Evolutionary conservation across 345 rosid genomes (phyloP).

Genomic region (Brassica napus): DNA sequence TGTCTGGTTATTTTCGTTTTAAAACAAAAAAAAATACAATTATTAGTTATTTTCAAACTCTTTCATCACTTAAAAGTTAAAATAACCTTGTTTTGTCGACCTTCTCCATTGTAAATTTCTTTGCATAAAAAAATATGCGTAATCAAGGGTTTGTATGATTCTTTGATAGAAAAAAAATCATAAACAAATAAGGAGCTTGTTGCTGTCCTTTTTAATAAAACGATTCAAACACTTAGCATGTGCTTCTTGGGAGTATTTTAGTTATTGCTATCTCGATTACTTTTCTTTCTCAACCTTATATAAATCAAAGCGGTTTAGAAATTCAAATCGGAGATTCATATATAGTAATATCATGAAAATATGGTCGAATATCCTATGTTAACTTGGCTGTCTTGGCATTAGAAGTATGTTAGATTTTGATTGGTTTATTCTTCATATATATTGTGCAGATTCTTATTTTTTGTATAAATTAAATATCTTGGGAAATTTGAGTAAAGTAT

Average conservation of each 20-base stretch:
- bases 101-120: neutral
- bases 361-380: neutral
- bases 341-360: neutral
- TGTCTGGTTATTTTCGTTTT: neutral
- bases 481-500: neutral
- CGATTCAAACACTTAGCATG: neutral
- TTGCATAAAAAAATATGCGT: too few relatives aligned
- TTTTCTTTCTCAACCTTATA: neutral
- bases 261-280: neutral
- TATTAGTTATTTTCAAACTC: neutral
- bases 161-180: neutral
- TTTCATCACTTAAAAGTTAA: neutral
- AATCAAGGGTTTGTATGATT: neutral
- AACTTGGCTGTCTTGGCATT: neutral
- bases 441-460: neutral
- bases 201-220: neutral
- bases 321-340: neutral
- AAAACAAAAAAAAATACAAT: neutral
- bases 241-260: too few relatives aligned
- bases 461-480: neutral
- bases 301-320: neutral
- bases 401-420: neutral
- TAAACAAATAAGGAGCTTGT: neutral
- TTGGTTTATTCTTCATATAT: neutral
- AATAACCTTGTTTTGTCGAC: neutral